phyloP scores from a whole-genome alignment of 2,329 filamentous ascomycete species.

The Hypoxylon sp. region DNA sequence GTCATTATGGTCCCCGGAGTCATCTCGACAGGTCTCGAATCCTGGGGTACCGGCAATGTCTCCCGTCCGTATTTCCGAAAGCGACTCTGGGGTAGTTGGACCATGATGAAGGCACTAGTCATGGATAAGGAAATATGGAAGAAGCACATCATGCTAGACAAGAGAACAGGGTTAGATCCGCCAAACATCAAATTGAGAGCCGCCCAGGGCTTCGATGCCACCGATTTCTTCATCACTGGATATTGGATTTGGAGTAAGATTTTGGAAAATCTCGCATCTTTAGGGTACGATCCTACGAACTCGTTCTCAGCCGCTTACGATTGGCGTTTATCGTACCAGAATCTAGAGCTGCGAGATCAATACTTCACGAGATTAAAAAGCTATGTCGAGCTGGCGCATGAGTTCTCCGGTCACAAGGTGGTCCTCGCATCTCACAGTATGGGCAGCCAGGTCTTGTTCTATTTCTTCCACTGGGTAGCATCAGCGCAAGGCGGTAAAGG shows the following conservation, averaged over 20 bases:
- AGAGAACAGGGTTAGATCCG: slow-evolving; percentile 89
- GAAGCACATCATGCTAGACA: slow-evolving; percentile 96
- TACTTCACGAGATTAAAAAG: slow-evolving; percentile 94
- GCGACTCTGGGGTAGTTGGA: slow-evolving; percentile 97
- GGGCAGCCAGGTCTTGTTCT: slow-evolving; percentile 95
- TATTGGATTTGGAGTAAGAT: slow-evolving; percentile 99
- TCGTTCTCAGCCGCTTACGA: slow-evolving; percentile 83
- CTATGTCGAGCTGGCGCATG: slow-evolving; percentile 87
- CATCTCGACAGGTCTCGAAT: slow-evolving; percentile 96
- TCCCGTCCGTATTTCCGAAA: slow-evolving; percentile 95
- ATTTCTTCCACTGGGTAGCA: slow-evolving; percentile 87
- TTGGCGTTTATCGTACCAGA: slow-evolving; percentile 91
- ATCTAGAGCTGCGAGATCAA: slow-evolving; percentile 90
- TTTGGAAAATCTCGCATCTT: slow-evolving; percentile 93
- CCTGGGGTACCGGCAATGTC: slow-evolving; percentile 89
- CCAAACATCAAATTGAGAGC: slow-evolving; percentile 90
- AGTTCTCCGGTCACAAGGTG: slow-evolving; percentile 82
- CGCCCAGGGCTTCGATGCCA: slow-evolving; percentile 96
- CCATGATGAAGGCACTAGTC: slow-evolving; percentile 96
- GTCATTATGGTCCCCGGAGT: slow-evolving; percentile 98
- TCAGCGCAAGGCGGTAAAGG: slow-evolving; percentile 82
- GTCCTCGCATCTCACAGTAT: slow-evolving; percentile 95
- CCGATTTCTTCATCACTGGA: slow-evolving; percentile 90
- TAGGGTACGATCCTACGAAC: slow-evolving; percentile 92
- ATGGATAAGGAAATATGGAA: slow-evolving; percentile 97